Evolutionary conservation across 345 rosid species (phyloP).

Genomic region (Noccaea bulbosa): DNA sequence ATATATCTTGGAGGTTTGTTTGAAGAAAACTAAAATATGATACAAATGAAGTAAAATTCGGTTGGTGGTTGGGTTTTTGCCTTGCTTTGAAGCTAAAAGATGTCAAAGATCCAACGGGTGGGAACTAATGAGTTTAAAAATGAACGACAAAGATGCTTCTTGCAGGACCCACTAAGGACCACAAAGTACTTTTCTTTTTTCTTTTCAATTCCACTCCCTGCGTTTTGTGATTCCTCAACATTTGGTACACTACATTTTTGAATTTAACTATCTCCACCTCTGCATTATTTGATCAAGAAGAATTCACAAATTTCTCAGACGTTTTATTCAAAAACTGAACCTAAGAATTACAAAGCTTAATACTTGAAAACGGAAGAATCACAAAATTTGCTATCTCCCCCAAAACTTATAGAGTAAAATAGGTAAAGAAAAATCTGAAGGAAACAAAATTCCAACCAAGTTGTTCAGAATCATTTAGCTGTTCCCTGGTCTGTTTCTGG

Average conservation of each 20-base stretch:
- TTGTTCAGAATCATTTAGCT: slow-evolving; percentile 54
- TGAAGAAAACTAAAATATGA: slow-evolving; percentile 5
- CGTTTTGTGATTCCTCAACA: neutral
- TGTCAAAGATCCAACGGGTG: slow-evolving; percentile 37
- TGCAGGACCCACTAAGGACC: slow-evolving; percentile 12
- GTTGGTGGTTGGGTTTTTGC: slow-evolving; percentile 35
- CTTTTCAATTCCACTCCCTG: neutral
- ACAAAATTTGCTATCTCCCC: slow-evolving; percentile 10
- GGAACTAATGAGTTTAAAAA: slow-evolving; percentile 17
- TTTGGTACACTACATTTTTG: neutral
- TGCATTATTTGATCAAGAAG: neutral
- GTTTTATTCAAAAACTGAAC: slow-evolving; percentile 29
- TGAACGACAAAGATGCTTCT: slow-evolving; percentile 10
- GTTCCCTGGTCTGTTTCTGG: slow-evolving; percentile 87
- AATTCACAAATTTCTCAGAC: slow-evolving; percentile 23
- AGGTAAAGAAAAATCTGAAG: slow-evolving; percentile 23
- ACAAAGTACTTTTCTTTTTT: neutral
- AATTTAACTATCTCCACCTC: neutral
- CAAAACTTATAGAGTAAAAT: slow-evolving; percentile 1
- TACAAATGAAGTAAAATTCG: neutral
- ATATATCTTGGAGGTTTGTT: slow-evolving; percentile 1
- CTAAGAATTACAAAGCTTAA: neutral
- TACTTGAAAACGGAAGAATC: neutral
- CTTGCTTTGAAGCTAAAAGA: slow-evolving; percentile 36
- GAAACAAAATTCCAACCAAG: slow-evolving; percentile 22